Base-by-base conservation (phyloP, 495 filamentous ascomycete species). In the Rostrohypoxylon terebratum region DNA sequence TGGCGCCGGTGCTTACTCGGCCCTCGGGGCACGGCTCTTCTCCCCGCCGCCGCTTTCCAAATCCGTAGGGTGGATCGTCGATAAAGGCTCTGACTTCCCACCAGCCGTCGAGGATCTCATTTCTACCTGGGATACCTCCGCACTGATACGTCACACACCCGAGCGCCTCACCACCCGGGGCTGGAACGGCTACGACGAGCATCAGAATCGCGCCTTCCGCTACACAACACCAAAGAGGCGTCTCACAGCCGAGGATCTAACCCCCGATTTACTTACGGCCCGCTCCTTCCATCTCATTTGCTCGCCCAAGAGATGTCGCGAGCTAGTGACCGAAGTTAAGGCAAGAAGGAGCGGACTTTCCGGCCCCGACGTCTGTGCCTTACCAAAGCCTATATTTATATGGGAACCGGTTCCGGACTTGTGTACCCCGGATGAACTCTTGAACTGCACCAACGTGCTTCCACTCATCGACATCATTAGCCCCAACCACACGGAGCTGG, bases 391-490 rank as follows among this genome's bases (percentile, higher is more conserved):
- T 1, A 77, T 96, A 11, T 91, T 98, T 78, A 88, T 98, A 42
- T 99, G 96, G 96, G 96, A 99, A 77, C 96, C 96, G 3, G 91
- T 97, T 3, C 96, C 96, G 10, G 93, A 96, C 76, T 87, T 92
- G 1, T 98, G 96, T 77, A 88, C 85, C 0, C 92, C 93, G 0
- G 87, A 88, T 66, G 89, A 98, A 78, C 84, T 94, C 55, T 82
- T 89, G 1, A 91, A 88, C 66, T 92, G 90, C 81, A 87, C 91
- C 36, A 87, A 90, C 59, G 89, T 89, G 14, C 86, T 92, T 23
- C 84, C 84, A n/a, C 80, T 90, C 16, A 90, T 98, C 33, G 92
- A 98, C 77, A 84, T 97, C 59, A 90, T 96, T 76, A 93, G 90
- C 59, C 95, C 96, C 14, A 99, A 99, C 78, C 91, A 96, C 77